Evolutionary conservation across 1,139 yeast species (phyloP).

Genomic region (Hyphopichia khmerensis): DNA sequence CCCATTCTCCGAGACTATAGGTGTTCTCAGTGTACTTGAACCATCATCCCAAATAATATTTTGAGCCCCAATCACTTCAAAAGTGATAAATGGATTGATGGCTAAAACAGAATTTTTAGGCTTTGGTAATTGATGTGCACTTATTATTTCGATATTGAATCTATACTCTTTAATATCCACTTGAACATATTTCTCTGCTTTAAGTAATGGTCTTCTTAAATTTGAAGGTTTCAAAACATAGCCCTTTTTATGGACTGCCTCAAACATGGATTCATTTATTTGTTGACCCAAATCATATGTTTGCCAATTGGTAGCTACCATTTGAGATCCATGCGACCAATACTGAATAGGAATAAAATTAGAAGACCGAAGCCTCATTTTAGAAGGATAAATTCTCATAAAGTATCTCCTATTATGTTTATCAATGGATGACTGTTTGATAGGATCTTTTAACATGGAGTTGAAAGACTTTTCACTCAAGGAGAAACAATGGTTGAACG

Average conservation of each 20-base stretch:
- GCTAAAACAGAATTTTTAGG: conserved; percentile 44
- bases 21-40: conserved; percentile 25
- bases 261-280: conserved; percentile 82
- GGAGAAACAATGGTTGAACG: conserved; percentile 80
- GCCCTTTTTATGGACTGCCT: conserved; percentile 58
- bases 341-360: conserved; percentile 76
- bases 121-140: conserved; percentile 84
- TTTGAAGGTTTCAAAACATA: conserved; percentile 71
- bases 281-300: conserved; percentile 88
- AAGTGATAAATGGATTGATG: conserved; percentile 57
- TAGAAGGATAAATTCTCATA: conserved; percentile 87
- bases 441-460: conserved; percentile 61
- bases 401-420: conserved; percentile 77
- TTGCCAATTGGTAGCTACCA: conserved; percentile 98
- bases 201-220: conserved; percentile 36
- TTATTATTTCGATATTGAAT: conserved; percentile 53
- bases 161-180: conserved; percentile 6
- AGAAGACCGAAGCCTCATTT: conserved; percentile 69
- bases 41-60: conserved; percentile 22
- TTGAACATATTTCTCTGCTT: conserved; percentile 15
- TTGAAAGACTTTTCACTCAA: conserved; percentile 71
- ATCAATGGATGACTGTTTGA: conserved; percentile 51
- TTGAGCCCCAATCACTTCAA: conserved; percentile 53
- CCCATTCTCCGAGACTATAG: conserved; percentile 58
- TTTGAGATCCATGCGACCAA: conserved; percentile 86